phyloP scores from a whole-genome alignment of 352 stramenopile species.

The Pythium grandisporangium region DNA sequence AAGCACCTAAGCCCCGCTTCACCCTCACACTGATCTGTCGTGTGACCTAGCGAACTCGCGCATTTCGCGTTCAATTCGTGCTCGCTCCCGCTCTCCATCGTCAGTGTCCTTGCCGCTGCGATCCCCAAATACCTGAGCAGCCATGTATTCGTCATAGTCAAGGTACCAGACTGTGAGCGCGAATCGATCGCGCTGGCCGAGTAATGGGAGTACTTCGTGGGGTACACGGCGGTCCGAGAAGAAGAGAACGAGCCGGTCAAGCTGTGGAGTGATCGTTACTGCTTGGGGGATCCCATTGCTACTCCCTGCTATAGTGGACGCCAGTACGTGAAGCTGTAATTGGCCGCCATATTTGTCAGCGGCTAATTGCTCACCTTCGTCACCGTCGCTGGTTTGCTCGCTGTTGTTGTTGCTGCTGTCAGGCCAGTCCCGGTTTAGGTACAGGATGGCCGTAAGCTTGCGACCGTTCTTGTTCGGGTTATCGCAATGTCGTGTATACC shows the following conservation, averaged over 20 bases:
- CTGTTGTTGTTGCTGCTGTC: no score
- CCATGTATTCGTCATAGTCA: slow-evolving; percentile 47
- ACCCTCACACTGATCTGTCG: no score
- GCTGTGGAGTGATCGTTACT: slow-evolving; percentile 4
- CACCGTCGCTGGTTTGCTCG: no score
- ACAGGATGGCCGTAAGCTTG: slow-evolving; percentile 47
- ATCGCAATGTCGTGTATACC: slow-evolving; percentile 41
- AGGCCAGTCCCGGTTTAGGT: slow-evolving; percentile 37
- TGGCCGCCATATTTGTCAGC: background rate
- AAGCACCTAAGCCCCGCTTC: no score
- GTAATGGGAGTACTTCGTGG: slow-evolving; percentile 31
- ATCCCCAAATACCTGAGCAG: slow-evolving; percentile 24
- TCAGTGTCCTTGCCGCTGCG: slow-evolving; percentile 1
- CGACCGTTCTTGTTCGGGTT: slow-evolving; percentile 37
- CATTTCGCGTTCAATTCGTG: slow-evolving; percentile 10
- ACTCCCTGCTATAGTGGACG: no score
- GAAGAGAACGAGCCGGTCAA: slow-evolving; percentile 32
- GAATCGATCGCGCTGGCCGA: slow-evolving; percentile 15
- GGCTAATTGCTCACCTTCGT: no score
- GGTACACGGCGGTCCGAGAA: slow-evolving; percentile 34
- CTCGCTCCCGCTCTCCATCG: slow-evolving; percentile 2
- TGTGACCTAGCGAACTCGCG: no score
- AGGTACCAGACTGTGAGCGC: slow-evolving; percentile 57
- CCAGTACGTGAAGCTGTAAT: background rate
- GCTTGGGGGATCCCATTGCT: background rate